Conservation (phyloP, 176 grass and related monocot species). For the Paspalum notatum region DNA sequence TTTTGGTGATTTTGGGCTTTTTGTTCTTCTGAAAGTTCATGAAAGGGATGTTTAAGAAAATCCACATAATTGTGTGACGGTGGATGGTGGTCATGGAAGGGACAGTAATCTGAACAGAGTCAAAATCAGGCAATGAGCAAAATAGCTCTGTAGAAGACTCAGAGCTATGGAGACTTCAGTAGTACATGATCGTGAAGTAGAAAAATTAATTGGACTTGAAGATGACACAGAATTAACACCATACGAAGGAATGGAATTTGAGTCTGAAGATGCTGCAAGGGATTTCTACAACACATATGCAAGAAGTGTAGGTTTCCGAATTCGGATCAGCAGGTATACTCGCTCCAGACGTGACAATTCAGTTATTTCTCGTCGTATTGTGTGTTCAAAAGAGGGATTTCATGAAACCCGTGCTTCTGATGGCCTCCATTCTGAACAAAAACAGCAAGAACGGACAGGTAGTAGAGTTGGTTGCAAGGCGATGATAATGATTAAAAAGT, state of each 20-base stretch:
- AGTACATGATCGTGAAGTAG: conserved; percentile 10
- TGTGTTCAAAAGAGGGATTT: conserved; percentile 79
- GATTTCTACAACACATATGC: conserved; percentile 67
- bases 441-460: conserved; percentile 49
- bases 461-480: conserved; percentile 80
- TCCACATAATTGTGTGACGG: not conserved
- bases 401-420: conserved; percentile 56
- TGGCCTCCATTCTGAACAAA: conserved; percentile 42
- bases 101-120: conserved; percentile 14
- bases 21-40: conserved; percentile 9
- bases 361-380: conserved; percentile 69
- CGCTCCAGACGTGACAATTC: conserved; percentile 73
- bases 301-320: conserved; percentile 51
- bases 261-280: conserved; percentile 67
- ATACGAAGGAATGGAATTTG: conserved; percentile 72
- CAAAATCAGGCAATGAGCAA: conserved; percentile 33
- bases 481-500: conserved; percentile 69
- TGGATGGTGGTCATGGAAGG: conserved; percentile 40
- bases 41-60: conserved; percentile 8
- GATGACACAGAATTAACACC: conserved; percentile 55
- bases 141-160: conserved; percentile 22
- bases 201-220: conserved; percentile 49
- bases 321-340: conserved; percentile 66
- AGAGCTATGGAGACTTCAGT: conserved; percentile 38
- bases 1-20: conserved; percentile 22